These are phyloP conservation scores for Clitopilus passeckerianus DNA, from an alignment of 768 basidiomycete species.

Conservation along the genomic window DNA sequence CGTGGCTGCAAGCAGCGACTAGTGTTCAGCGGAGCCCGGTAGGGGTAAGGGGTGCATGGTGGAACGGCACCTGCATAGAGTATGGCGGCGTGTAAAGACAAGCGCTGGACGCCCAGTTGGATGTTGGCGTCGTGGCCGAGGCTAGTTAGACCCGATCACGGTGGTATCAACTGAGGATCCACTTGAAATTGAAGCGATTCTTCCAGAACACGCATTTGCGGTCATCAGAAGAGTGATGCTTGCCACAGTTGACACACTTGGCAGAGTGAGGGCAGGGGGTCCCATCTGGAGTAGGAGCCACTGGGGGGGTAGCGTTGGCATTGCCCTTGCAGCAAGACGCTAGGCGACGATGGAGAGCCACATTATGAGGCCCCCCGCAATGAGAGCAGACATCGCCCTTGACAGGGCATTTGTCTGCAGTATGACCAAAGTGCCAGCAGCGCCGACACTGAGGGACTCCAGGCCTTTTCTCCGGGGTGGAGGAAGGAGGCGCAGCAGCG, in stretches of 20 bases:
- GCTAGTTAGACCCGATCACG: no score
- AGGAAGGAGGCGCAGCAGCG: background rate
- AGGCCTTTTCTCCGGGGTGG: background rate
- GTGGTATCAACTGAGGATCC: background rate
- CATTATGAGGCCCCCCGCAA: background rate
- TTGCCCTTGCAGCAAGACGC: background rate
- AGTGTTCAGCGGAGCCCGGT: no score
- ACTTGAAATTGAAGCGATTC: background rate
- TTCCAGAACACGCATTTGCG: background rate
- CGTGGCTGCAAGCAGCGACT: no score
- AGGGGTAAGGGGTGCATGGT: no score
- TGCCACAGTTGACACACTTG: constrained; percentile 1
- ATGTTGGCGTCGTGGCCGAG: no score
- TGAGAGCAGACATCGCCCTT: background rate
- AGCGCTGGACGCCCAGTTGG: no score
- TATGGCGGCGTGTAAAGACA: no score
- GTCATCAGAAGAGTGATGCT: background rate
- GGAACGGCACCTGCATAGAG: no score
- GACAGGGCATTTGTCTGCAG: background rate
- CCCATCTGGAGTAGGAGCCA: background rate
- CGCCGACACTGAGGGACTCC: background rate
- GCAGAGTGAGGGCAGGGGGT: background rate
- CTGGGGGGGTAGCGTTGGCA: background rate
- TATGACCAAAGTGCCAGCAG: background rate
- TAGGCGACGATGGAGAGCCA: background rate